Base-by-base conservation (phyloP, 306 rosid species). In the Glycine tomentella region DNA sequence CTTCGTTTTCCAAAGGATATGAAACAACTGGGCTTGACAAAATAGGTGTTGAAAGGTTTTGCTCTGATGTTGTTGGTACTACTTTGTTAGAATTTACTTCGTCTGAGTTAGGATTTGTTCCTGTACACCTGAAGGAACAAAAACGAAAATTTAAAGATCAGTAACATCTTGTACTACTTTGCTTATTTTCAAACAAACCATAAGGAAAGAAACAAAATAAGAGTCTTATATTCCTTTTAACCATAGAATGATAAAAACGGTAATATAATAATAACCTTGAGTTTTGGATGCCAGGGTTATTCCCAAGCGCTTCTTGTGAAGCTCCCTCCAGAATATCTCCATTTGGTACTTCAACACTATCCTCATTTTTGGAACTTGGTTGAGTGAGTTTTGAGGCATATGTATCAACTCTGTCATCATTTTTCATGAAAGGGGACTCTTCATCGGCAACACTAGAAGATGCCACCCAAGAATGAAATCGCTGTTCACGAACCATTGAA, bases 21-120 rank as follows among this genome's bases (percentile, higher is more conserved):
- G 80, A 66, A 40, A 72, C 67, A 68, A 13, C 63, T 48, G 63
- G 86, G 51, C 74, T 74, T 62, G 79, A 72, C 11, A 82, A 83
- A 52, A 44, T 58, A 34, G 85, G 78, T 62, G 55, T 72, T 42
- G 81, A 79, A 66, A 81, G 45, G 15, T 75, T 78, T 75, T 80
- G 81, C 81, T 83, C 86, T 4, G 80, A 84, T 78, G 89, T 87
- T 59, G 88, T 80, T 73, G 91, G 94, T 73, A 86, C 90, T 87
- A 86, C 80, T 84, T 85, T 87, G 88, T 82, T 86, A 71, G 81
- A 88, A 84, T 87, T 77, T 45, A 76, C 88, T 48, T 90, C 97
- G 81, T 80, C 83, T 7, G 72, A 65, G 70, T 76, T 72, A 51
- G 89, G 73, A 84, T 79, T 78, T 58, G 87, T 79, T 82, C 83